phyloP scores from a whole-genome alignment of 257 asterid species.

The Fraxinus anomala region DNA sequence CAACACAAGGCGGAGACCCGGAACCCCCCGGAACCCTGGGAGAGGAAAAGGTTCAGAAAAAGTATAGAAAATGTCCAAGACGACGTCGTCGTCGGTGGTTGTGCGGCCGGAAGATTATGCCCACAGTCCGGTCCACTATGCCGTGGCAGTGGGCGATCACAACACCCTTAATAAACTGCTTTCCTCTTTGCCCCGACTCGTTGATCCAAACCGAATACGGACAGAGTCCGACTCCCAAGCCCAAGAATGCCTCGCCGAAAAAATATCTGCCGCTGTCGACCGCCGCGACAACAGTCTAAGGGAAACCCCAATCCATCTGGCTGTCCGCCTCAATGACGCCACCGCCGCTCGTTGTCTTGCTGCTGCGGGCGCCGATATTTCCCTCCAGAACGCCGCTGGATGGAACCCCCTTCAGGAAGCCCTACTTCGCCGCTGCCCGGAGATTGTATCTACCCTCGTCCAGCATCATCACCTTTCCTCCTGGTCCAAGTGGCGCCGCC shows the following conservation, averaged over 20 bases:
- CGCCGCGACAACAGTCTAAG: constrained; percentile 72
- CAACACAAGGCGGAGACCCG: not conserved
- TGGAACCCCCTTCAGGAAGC: constrained; percentile 96
- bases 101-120: constrained; percentile 68
- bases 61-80: constrained; percentile 46
- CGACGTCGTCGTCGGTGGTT: constrained; percentile 42
- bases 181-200: constrained; percentile 54
- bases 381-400: constrained; percentile 90
- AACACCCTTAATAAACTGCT: constrained; percentile 54
- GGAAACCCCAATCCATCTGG: constrained; percentile 91
- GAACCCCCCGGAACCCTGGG: not conserved
- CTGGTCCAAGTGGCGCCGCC: constrained; percentile 96
- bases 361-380: constrained; percentile 76
- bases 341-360: constrained; percentile 60
- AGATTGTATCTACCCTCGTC: constrained; percentile 59
- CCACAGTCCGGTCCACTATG: constrained; percentile 82
- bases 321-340: constrained; percentile 83
- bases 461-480: constrained; percentile 82
- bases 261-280: constrained; percentile 71
- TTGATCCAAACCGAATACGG: constrained; percentile 47
- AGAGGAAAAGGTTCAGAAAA: not conserved
- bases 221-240: constrained; percentile 68
- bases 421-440: constrained; percentile 73
- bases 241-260: constrained; percentile 63
- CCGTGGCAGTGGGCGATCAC: constrained; percentile 75